These are phyloP conservation scores for Przewalskia tangutica DNA, from an alignment of 257 asterid genomes.

Conservation along the genomic window DNA sequence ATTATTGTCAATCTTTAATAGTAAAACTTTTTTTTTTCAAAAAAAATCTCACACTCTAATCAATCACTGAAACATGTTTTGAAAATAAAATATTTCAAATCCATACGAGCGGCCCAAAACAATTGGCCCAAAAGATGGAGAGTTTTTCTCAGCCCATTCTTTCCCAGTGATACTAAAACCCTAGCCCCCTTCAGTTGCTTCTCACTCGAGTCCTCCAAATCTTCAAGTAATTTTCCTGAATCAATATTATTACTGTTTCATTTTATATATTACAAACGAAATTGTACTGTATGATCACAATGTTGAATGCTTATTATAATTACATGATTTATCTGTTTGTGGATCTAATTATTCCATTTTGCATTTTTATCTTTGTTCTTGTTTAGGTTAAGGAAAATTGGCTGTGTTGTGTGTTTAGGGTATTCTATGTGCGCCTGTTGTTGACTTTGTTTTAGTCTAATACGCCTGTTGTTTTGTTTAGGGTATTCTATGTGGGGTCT, in stretches of 20 bases:
- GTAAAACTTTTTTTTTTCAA: no score
- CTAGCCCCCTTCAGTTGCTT: neutral
- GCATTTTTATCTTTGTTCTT: neutral
- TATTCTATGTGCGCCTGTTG: neutral
- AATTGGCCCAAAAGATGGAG: no score
- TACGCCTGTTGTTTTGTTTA: no score
- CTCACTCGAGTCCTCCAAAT: neutral
- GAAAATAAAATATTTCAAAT: no score
- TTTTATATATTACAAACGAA: no score
- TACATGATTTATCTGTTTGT: neutral
- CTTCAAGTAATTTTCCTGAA: neutral
- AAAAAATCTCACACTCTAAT: no score
- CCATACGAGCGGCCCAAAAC: no score
- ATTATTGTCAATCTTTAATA: no score
- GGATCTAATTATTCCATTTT: neutral
- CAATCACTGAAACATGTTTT: no score
- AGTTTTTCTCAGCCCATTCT: neutral
- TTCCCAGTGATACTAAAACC: neutral
- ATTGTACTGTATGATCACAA: neutral
- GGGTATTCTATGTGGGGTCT: no score
- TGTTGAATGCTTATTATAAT: neutral
- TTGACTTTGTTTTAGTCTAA: neutral
- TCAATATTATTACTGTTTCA: no score
- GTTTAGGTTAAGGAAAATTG: neutral
- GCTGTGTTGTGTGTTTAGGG: neutral